Evolutionary conservation across 257 asterid genomes (phyloP).

Genomic region (Solanum phureja): DNA sequence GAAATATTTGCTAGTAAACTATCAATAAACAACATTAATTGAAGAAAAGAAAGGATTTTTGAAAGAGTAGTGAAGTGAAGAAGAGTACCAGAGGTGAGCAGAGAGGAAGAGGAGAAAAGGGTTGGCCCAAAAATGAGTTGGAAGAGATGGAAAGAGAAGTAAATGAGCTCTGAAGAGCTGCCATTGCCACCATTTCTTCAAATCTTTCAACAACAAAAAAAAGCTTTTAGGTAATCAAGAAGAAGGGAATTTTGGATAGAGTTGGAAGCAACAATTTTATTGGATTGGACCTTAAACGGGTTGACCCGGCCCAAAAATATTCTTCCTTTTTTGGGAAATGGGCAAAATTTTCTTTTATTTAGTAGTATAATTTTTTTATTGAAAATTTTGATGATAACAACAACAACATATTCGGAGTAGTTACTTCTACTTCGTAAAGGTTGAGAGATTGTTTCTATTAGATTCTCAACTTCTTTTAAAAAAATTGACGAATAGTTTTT

Average conservation of each 20-base stretch:
- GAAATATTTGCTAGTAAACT: neutral
- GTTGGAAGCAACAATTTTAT: neutral
- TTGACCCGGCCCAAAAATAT: neutral
- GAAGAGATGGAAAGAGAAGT: slow-evolving; percentile 59
- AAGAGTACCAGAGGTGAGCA: slow-evolving; percentile 36
- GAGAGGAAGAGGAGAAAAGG: slow-evolving; percentile 35
- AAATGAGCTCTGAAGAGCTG: slow-evolving; percentile 66
- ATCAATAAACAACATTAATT: neutral
- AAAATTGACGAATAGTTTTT: neutral
- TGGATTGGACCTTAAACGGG: neutral
- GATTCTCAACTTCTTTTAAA: too few species aligned
- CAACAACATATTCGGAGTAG: too few species aligned
- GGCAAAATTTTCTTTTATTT: too few species aligned
- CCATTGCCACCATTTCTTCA: slow-evolving; percentile 21
- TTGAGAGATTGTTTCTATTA: too few species aligned
- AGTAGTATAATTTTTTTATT: too few species aligned
- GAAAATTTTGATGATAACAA: too few species aligned
- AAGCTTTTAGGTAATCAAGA: too few species aligned
- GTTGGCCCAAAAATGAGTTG: slow-evolving; percentile 65
- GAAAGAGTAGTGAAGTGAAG: neutral
- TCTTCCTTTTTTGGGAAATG: too few species aligned
- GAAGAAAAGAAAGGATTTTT: neutral
- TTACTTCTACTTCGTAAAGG: too few species aligned
- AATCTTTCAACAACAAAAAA: neutral
- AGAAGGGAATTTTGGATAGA: neutral